A percentile compares a stretch with the other conserved stretches of the same genome.
phyloP scores from a whole-genome alignment of 129 eudicot species.

The Artemisia tridentata region DNA sequence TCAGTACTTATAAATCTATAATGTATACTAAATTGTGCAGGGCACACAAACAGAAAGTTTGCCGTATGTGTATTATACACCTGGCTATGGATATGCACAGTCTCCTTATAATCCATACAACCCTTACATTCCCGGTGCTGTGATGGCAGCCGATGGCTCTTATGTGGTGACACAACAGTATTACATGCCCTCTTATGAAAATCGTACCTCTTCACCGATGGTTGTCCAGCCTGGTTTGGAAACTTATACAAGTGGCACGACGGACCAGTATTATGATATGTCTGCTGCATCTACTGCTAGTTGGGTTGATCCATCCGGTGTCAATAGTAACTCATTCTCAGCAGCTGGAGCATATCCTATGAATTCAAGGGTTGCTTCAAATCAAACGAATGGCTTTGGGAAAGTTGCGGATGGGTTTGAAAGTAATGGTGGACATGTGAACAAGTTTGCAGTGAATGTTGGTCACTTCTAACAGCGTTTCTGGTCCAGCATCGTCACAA shows the following conservation, averaged over 20 bases:
- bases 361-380: no score
- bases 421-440: no score
- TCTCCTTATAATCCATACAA: slow-evolving; percentile 90
- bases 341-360: slow-evolving; percentile 41
- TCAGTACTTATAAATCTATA: not conserved
- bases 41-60: slow-evolving; percentile 63
- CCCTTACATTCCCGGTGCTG: slow-evolving; percentile 94
- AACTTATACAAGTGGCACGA: slow-evolving; percentile 33
- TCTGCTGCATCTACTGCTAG: slow-evolving; percentile 25
- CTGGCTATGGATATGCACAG: slow-evolving; percentile 76
- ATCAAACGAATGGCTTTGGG: no score
- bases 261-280: slow-evolving; percentile 40
- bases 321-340: slow-evolving; percentile 38
- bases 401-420: no score
- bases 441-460: slow-evolving; percentile 24
- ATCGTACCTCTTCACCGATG: slow-evolving; percentile 46
- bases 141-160: slow-evolving; percentile 74
- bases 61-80: slow-evolving; percentile 79
- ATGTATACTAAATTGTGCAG: slow-evolving; percentile 36
- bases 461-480: slow-evolving; percentile 37
- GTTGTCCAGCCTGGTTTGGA: slow-evolving; percentile 52
- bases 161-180: slow-evolving; percentile 57
- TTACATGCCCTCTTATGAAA: slow-evolving; percentile 58
- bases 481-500: slow-evolving; percentile 44
- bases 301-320: slow-evolving; percentile 39